These are phyloP conservation scores for Rhododendron mucronatum DNA, from an alignment of 148 eudicot species.

Conservation along the genomic window DNA sequence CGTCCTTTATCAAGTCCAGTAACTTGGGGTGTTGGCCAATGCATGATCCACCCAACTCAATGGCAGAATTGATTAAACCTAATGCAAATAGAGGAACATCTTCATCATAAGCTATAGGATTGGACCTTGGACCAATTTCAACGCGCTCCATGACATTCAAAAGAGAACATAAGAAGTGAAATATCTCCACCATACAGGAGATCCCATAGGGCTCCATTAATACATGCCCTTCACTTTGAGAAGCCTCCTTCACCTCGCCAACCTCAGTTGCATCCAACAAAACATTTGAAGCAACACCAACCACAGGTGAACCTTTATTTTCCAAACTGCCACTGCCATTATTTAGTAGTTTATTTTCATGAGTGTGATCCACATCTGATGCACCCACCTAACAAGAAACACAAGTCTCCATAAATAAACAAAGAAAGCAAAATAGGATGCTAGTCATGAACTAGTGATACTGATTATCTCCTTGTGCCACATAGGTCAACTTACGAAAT, in stretches of 20 bases:
- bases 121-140: slow-evolving; percentile 61
- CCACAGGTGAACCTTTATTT: slow-evolving; percentile 37
- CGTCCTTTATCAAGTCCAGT: slow-evolving; percentile 72
- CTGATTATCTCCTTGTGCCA: not conserved
- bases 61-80: slow-evolving; percentile 80
- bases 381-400: slow-evolving; percentile 3
- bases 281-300: slow-evolving; percentile 29
- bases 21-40: slow-evolving; percentile 67
- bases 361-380: not conserved
- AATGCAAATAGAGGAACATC: slow-evolving; percentile 89
- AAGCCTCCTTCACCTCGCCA: slow-evolving; percentile 56
- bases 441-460: not conserved
- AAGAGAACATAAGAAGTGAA: slow-evolving; percentile 78
- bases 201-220: slow-evolving; percentile 82
- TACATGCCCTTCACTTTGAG: slow-evolving; percentile 34
- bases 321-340: slow-evolving; percentile 54
- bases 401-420: not conserved
- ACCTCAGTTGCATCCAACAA: slow-evolving; percentile 27
- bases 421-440: not conserved
- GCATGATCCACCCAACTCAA: slow-evolving; percentile 80
- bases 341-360: slow-evolving; percentile 32
- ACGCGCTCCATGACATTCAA: slow-evolving; percentile 63
- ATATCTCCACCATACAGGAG: slow-evolving; percentile 93
- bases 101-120: slow-evolving; percentile 77
- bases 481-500: not conserved